Evolutionary conservation across 192 early-diverging fungal species (phyloP), one percentile per base, ranked within the genome.

Genomic region (Diversispora eburnea): DNA sequence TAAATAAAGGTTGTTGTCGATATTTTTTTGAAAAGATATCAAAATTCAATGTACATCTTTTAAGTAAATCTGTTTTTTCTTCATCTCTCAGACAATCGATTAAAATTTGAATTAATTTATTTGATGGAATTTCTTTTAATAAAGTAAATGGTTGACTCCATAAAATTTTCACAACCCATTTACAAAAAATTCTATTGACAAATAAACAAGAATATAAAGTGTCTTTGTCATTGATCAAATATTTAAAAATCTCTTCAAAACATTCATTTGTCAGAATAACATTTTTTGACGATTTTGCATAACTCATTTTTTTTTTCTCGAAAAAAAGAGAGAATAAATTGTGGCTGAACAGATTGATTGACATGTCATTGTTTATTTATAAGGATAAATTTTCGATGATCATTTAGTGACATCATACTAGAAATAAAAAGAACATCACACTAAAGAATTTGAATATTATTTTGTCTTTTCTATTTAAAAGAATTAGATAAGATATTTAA

Each of bases 181-280:
- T 60, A 22, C 58, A 60, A 60, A 60, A 60, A 8, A 25, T 9
- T 12, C 58, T n/a, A 25, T 60, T 60, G 12, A 60, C 58, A 4
- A 60, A 20, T 12, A 60, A 60, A 12, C 19, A 41, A 10, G 58
- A 60, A 60, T 33, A 41, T 25, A 60, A 25, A 4, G 58, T 60
- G 10, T 60, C 8, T 60, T 60, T 60, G 22, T 60, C 22, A 60
- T 60, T 60, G 3, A 60, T 19, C 13, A 51, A 51, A 4, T 60
- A 25, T 60, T 60, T 8, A 60, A 60, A 13, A 13, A 60, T 60
- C 20, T 60, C 58, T 9, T 60, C 58, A 33, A 60, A 60, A 12
- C 58, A 60, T 25, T 60, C 58, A 9, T 60, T 25, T 12, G 58
- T 60, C 12, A 60, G 22, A 12, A 25, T 60, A 60, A 22, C 3